Base-by-base conservation (phyloP, 129 eudicot species). In the Escallonia herrerae region DNA sequence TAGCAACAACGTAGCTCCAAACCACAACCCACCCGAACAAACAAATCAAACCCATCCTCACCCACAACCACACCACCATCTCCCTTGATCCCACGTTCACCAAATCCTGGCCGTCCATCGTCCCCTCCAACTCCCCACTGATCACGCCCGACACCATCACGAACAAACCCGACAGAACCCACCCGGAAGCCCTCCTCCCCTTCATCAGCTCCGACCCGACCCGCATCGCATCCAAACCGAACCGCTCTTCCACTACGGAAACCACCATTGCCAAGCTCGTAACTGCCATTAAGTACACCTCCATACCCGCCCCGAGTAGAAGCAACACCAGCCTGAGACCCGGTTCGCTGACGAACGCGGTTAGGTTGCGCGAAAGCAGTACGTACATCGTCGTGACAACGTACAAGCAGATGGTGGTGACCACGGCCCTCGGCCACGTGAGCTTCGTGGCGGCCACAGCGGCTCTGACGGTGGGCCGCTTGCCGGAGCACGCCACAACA, bases 101-200 rank as follows among this genome's bases (percentile, higher is more conserved):
- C 41, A 43, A 13, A 67, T 67, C 72, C 42, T 11, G 41, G 11
- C 72, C 72, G 53, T 67, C 49, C 72, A 56, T 40, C 42, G 12
- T 44, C 63, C 53, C 39, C 51, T 39, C 72, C 63, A 67, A 15
- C 49, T 67, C 53, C 47, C 72, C 40, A 33, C 72, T 40, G 8
- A 67, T 56, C 39, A 13, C 58, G 15, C 54, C 54, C 53, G 72
- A 54, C 49, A 13, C 14, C 12, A 67, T 5, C 63, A 67, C 12
- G 4, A 67, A 40, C 63, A 55, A 4, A 43, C 72, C 72, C 72
- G 72, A 67, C 15, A 67, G 15, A 7, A 56, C 72, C 72, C 72
- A 67, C 40, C 72, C 72, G 7, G 42, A 4, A 1, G 55, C 53
- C 63, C 54, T 55, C 42, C 53, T 55, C 72, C 63, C 63, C 41